Base-by-base conservation (phyloP, 768 basidiomycete genomes). In the Sarcodon sp. region DNA sequence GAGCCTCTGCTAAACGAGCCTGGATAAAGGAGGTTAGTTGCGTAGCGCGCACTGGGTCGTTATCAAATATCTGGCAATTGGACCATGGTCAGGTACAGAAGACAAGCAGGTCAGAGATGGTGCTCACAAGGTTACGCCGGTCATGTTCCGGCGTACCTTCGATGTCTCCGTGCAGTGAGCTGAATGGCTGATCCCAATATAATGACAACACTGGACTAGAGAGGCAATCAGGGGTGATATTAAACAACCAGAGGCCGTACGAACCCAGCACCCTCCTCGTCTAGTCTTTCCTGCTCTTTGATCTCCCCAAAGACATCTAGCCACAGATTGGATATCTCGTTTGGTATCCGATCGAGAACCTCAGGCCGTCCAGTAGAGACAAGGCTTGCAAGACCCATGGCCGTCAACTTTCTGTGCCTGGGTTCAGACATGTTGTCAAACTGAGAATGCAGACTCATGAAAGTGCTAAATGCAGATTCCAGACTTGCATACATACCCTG, bases 401-500 rank as follows among this genome's bases (percentile, higher is more conserved):
- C 87, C 21, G 77, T 67, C 48, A 94, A 69, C 66, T 94, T 94
- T 49, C 91, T 80, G 51, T 84, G 75, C 8, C 82, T 76, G 1
- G 87, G 80, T 59, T 92, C 87, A 12, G 85, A 84, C 79, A 92
- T 86, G 59, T 82, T 85, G 62, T 94, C 91, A 60, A 92, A 89
- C 91, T 94, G 55, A 2, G 43, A 35, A 36, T 13, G 13, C 52
- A 13, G 49, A 46, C 45, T 47, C 9, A 51, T 18, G 46, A 48
- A 44, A 41, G 31, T 43, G 43, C n/a, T 33, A 45, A 27, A n/a
- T 16, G 31, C 13, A 41, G 35, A 38, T 10, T 37, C 33, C 32
- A 35, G 36, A 45, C 37, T 18, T 8, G 41, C 5, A 11, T 9
- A 66, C 69, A 51, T 61, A 84, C 88, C 61, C 83, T 83, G 36